phyloP scores from a whole-genome alignment of 2,329 filamentous ascomycete species.

The Colletotrichum shisoi region DNA sequence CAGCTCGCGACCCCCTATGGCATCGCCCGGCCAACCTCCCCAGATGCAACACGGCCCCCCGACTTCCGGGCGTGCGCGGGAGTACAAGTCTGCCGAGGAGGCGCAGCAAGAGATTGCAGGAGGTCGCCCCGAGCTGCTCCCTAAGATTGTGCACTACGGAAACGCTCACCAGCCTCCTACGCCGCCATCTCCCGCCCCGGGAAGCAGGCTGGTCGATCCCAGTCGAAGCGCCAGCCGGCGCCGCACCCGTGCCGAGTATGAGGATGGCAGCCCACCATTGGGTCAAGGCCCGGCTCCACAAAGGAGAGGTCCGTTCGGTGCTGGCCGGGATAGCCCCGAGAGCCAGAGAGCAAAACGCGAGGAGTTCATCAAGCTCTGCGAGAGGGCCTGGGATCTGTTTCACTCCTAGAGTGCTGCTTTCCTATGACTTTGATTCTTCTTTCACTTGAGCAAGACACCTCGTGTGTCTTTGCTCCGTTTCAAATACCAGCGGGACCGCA shows the following conservation, averaged over 20 bases:
- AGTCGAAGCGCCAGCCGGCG: conserved; percentile 72
- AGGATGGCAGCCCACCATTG: conserved; percentile 86
- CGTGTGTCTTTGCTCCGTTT: conserved; percentile 8
- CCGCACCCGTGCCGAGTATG: conserved; percentile 87
- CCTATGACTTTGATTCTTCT: conserved; percentile 40
- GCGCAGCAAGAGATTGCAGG: conserved; percentile 89
- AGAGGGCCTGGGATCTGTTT: conserved; percentile 94
- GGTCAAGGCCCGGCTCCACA: conserved; percentile 73
- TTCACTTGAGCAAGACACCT: background rate
- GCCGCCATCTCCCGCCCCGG: conserved; percentile 78
- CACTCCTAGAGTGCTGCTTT: conserved; percentile 72
- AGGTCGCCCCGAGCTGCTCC: conserved; percentile 89
- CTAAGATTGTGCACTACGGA: conserved; percentile 93
- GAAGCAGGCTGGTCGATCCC: conserved; percentile 56
- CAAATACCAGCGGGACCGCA: conserved; percentile 20
- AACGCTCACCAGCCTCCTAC: conserved; percentile 87
- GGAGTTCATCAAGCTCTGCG: conserved; percentile 86
- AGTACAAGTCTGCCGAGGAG: conserved; percentile 96
- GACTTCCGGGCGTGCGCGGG: conserved; percentile 72
- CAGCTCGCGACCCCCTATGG: conserved; percentile 68
- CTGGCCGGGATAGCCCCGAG: conserved; percentile 83
- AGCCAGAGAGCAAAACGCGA: conserved; percentile 87
- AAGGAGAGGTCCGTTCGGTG: conserved; percentile 76
- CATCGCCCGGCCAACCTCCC: conserved; percentile 78
- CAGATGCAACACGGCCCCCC: conserved; percentile 54